These are phyloP conservation scores for Austropuccinia psidii DNA, from an alignment of 1,284 basidiomycete species.

Conservation along the genomic window DNA sequence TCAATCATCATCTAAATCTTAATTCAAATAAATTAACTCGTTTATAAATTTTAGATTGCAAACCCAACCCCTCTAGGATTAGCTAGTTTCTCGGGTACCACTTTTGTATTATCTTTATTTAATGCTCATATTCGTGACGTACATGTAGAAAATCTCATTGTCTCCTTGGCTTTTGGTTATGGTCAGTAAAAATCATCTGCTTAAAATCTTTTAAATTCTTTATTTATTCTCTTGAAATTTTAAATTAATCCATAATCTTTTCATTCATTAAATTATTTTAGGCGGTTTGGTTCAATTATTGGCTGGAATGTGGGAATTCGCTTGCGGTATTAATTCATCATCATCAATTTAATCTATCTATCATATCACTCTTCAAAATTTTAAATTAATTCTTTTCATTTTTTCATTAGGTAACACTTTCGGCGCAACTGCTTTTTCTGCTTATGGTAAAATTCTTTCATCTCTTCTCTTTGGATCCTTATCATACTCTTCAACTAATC, in stretches of 20 bases:
- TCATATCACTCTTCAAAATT: background rate
- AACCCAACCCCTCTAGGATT: conserved; percentile 13
- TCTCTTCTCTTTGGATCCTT: background rate
- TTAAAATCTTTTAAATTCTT: too few relatives aligned
- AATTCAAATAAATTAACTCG: too few relatives aligned
- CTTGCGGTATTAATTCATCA: conserved; percentile 9
- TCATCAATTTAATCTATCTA: background rate
- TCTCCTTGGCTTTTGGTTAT: conserved; percentile 71
- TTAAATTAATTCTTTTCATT: background rate
- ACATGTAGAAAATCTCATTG: conserved; percentile 60
- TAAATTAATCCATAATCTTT: too few relatives aligned
- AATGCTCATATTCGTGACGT: conserved; percentile 49
- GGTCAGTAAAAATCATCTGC: background rate
- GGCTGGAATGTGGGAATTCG: conserved; percentile 54
- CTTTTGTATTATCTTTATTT: conserved; percentile 52
- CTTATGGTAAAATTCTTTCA: conserved; percentile 4
- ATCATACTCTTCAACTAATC: background rate
- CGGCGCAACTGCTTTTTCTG: conserved; percentile 54
- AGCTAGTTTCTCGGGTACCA: conserved; percentile 52
- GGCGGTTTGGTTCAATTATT: conserved; percentile 69
- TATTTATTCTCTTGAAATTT: too few relatives aligned
- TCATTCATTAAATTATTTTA: conserved; percentile 37
- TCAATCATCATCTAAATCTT: too few relatives aligned
- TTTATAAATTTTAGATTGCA: too few relatives aligned
- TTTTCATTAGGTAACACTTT: conserved; percentile 50